Evolutionary conservation across 2,329 filamentous ascomycete genomes (phyloP), one percentile per base, ranked within the genome.

Genomic region (Knufia fluminis): DNA sequence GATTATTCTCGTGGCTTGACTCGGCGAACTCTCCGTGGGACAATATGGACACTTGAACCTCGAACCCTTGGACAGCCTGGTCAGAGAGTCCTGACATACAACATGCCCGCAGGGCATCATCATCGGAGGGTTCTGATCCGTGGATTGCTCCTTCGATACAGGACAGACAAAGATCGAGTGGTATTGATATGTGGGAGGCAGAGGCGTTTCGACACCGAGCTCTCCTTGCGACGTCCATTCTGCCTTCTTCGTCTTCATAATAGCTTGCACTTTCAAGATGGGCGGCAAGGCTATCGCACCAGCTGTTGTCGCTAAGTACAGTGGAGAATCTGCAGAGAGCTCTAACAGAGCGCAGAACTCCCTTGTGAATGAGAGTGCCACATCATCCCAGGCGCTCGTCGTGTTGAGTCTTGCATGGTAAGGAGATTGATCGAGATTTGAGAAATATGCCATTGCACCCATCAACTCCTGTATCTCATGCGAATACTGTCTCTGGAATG

Each of bases 161-260:
- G 92, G 92, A 62, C 92, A 98, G 36, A 98, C 92, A 64, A 98
- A 98, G 62, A 98, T 96, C 49, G 86, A 86, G 66, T 98, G 92
- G 71, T 94, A 98, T 46, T 78, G 73, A 62, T 82, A 84, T 4
- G 74, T 72, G 1, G 75, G 76, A 2, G 81, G 81, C 3, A 84
- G 68, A 0, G 81, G 77, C 14, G 82, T 82, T 65, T 84, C 81
- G 38, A 83, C 92, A 0, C 91, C 88, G 16, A 98, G 73, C 66
- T 98, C 92, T 61, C 92, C 83, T 53, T 85, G 79, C 3, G 87
- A 90, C 0, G 90, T 96, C 92, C 92, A 98, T 66, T 94, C 90
- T 0, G 91, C 94, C 54, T 86, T 82, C 67, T 91, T 90, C 59
- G 88, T 82, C 60, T 85, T 85, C 74, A 94, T 90, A 62, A 92